Evolutionary conservation across 2,329 filamentous ascomycete genomes (phyloP), one percentile per base, ranked within the genome.

Genomic region (Sporothrix phasma): DNA sequence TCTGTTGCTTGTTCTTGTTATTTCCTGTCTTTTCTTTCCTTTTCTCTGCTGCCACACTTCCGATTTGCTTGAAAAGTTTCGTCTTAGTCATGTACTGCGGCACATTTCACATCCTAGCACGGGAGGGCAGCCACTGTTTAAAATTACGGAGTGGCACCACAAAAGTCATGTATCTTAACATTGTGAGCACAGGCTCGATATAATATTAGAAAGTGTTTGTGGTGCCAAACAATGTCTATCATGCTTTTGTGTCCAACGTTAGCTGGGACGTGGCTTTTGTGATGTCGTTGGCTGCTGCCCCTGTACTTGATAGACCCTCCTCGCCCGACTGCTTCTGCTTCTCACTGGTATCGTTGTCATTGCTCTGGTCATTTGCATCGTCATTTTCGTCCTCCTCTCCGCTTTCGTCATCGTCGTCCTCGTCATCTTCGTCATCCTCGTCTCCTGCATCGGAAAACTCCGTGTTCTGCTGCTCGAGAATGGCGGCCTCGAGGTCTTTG

Each of bases 401-500:
- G 1, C 68, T 70, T 1, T 72, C 73, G 2, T 71, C 72, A 3
- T 74, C 74, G 2, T 71, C 70, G 6, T 69, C 68, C 1, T 72
- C 70, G 2, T 74, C 72, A 3, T 73, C 68, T 1, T 71, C 68
- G 1, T 72, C 71, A 5, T 72, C 70, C 13, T 70, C 69, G 7
- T 72, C 73, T 24, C 74, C 75, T 47, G 72, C 70, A 2, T 70
- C 72, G 71, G 77, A 73, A 54, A 74, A 67, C 46, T 79, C 78
- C 61, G 86, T 56, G 22, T 64, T 47, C 24, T 46, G 84, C 72
- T 92, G 88, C 77, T 89, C 88, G 69, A 88, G 87, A 77, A 99
- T 94, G 68, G 96, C 96, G 10, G 85, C 83, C 72, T 97, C 94
- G 17, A 99, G 78, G 69, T 99, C 94, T 75, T 94, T 96, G 17